Evolutionary conservation across 2,329 filamentous ascomycete genomes (phyloP), one percentile per base, ranked within the genome.

Genomic region (Aspergillus vadensis): DNA sequence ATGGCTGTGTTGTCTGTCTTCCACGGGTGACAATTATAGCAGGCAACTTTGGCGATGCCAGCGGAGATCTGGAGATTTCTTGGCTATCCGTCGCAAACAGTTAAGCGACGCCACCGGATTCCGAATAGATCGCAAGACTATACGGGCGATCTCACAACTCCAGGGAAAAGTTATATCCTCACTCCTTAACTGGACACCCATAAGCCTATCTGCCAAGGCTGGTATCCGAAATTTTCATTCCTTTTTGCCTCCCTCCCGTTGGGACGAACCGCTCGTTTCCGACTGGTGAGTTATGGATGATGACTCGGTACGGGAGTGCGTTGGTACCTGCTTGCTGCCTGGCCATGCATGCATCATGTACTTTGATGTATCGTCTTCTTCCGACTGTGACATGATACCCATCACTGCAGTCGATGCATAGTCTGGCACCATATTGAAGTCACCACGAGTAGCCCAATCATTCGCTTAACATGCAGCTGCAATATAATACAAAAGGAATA

Each of bases 81-180:
- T 39, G 51, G 51, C 51, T 30, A 15, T 38, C 19, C 5, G 6
- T 47, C 50, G 10, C 12, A 14, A 23, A 19, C 36, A n/a, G 12
- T 14, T 54, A 54, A 27, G 23, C 41, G 38, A 44, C 44, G 52
- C 32, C 19, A 15, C 32, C 32, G 10, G 32, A 19, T 19, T 36
- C 36, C 36, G 14, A 53, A 21, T 32, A 36, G 32, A 23, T 36
- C 32, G 9, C 32, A 36, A 14, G 32, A 36, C 32, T 36, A 36
- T 36, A 36, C 32, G 32, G 32, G 32, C 32, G 32, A 36, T 36
- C 12, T 36, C 32, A 36, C 32, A 36, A 36, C 12, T 14, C 4
- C 52, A 30, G 39, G 52, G 52, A 55, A 55, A 55, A 55, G 52
- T 55, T 39, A 55, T 55, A 55, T 44, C 52, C 52, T 55, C n/a